These are phyloP conservation scores for Austroboletus niveus DNA, from an alignment of 1,284 basidiomycete species.

Conservation along the genomic window DNA sequence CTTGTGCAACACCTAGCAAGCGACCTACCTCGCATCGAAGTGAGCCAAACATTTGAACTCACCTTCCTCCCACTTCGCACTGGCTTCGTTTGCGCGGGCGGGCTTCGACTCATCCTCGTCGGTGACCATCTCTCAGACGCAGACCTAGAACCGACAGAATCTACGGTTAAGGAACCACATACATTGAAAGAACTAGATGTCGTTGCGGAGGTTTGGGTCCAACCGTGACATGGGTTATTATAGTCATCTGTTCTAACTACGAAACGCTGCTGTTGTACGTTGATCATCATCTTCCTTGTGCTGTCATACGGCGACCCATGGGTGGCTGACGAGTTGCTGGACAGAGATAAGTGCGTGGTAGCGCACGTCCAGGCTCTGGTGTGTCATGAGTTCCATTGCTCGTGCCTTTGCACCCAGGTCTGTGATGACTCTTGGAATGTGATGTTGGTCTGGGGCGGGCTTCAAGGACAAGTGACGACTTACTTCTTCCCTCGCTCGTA, in stretches of 20 bases:
- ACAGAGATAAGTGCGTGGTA: conserved; percentile 89
- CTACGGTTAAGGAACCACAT: conserved; percentile 32
- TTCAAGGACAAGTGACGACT: conserved; percentile 33
- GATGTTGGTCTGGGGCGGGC: not conserved
- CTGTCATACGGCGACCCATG: conserved; percentile 54
- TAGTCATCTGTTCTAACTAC: conserved; percentile 13
- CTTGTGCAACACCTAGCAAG: conserved; percentile 28
- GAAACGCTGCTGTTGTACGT: conserved; percentile 2
- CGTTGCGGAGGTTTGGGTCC: conserved; percentile 66
- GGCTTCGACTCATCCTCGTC: conserved; percentile 59
- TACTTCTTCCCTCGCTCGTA: conserved; percentile 90
- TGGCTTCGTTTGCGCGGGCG: conserved; percentile 62
- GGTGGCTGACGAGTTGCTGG: conserved; percentile 78
- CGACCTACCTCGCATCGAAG: conserved; percentile 32
- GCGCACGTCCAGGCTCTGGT: conserved; percentile 84
- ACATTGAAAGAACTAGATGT: conserved; percentile 67
- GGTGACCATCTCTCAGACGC: conserved; percentile 49
- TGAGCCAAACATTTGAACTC: conserved; percentile 57
- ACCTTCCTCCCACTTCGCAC: conserved; percentile 51
- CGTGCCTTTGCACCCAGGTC: conserved; percentile 86
- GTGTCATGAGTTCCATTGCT: conserved; percentile 94
- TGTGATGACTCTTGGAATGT: conserved; percentile 60
- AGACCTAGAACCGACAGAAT: conserved; percentile 23
- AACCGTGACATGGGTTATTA: conserved; percentile 21
- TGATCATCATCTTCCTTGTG: not conserved